Base-by-base conservation (phyloP, 2,329 filamentous ascomycete genomes). In the Alternaria gansuensis region DNA sequence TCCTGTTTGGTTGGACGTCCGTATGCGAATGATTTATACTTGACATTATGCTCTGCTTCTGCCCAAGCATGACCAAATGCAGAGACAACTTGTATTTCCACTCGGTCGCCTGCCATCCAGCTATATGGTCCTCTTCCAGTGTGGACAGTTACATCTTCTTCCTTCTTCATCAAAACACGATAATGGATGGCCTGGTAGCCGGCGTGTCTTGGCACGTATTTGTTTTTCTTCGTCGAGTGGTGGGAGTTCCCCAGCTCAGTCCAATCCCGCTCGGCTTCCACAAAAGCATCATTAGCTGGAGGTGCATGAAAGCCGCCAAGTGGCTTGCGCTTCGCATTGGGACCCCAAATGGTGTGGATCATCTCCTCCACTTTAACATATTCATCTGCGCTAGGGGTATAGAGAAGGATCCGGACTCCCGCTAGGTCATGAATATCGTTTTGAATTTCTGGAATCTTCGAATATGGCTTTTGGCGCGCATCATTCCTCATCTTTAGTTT, bases 41-140 rank as follows among this genome's bases (percentile, higher is more conserved):
- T 44, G 17, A 71, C 54, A 26, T 74, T 70, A 29, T 76, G 74
- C 6, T 69, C 65, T 3, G 67, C 61, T 40, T 75, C 66, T 1
- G 73, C 69, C 69, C 72, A 74, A 2, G 63, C 66, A 43, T 73
- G 68, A 23, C 62, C 62, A 1, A 75, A 49, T 1, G 67, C 61
- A 1, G 70, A 70, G 6, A 66, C 61, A n/a, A 75, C 68, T 48
- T 76, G 73, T 31, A 76, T 71, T 51, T 76, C 74, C 3, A 66
- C 59, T n/a, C 37, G 11, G 21, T 66, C 65, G 11, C 24, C 14
- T 6, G 33, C 11, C 9, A 31, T 46, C n/a, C 37, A 51, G 4
- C 46, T 44, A 9, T 49, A 31, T 5, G 14, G 5, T 7, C 26
- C 13, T 14, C 5, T 34, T 5, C 33, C 33, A 5, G 33, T 34